Evolutionary conservation across 495 filamentous ascomycete species (phyloP).

Genomic region (Pseudevernia furfuracea): DNA sequence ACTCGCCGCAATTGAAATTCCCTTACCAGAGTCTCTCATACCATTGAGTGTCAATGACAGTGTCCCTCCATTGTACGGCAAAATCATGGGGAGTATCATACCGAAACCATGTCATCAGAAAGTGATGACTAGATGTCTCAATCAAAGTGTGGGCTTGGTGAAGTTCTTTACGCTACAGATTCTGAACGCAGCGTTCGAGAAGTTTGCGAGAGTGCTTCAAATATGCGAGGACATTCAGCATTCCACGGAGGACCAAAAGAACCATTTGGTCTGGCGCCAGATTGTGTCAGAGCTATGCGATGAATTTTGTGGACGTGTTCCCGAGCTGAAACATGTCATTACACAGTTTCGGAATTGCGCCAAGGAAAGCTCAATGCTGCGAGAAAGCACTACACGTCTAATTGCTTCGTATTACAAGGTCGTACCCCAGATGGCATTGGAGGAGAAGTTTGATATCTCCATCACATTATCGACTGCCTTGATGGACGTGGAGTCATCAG

Average conservation of each 20-base stretch:
- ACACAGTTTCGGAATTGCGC: slow-evolving; percentile 56
- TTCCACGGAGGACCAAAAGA: neutral
- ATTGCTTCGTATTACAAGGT: slow-evolving; percentile 74
- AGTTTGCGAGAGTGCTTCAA: slow-evolving; percentile 54
- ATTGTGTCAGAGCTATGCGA: slow-evolving; percentile 55
- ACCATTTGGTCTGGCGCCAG: slow-evolving; percentile 47
- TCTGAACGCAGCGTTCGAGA: slow-evolving; percentile 67
- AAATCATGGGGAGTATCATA: slow-evolving; percentile 72
- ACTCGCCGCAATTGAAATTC: slow-evolving; percentile 66
- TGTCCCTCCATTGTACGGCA: slow-evolving; percentile 57
- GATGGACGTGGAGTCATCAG: slow-evolving; percentile 34
- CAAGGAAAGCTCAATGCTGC: slow-evolving; percentile 61
- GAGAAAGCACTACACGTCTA: slow-evolving; percentile 67
- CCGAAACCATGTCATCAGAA: slow-evolving; percentile 76
- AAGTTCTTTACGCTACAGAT: slow-evolving; percentile 77
- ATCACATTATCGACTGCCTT: slow-evolving; percentile 60
- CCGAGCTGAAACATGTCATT: slow-evolving; percentile 69
- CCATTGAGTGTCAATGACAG: neutral
- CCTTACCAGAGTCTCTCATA: slow-evolving; percentile 44
- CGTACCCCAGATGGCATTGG: slow-evolving; percentile 68
- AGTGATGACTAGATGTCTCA: slow-evolving; percentile 66
- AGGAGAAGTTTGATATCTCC: slow-evolving; percentile 81
- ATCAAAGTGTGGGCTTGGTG: slow-evolving; percentile 63
- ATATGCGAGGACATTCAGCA: slow-evolving; percentile 33
- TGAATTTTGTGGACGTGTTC: slow-evolving; percentile 72